phyloP scores from a whole-genome alignment of 805 yeast species.

The Sporopachydermia lactativora region DNA sequence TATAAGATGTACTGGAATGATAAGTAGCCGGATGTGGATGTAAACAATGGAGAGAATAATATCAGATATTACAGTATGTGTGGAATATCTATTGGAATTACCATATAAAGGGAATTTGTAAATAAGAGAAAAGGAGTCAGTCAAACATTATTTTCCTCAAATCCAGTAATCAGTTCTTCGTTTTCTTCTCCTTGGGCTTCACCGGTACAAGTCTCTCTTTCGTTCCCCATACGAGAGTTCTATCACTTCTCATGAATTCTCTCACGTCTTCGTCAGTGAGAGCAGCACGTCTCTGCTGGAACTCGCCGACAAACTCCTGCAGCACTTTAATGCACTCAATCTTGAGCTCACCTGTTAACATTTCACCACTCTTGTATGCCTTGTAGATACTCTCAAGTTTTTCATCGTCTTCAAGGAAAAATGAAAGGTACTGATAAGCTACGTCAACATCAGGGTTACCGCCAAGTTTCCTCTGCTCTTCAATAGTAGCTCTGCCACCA shows the following conservation, averaged over 20 bases:
- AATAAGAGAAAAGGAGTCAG: too few relatives aligned
- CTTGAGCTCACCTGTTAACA: constrained; percentile 90
- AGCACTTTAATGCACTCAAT: constrained; percentile 68
- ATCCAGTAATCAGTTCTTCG: constrained; percentile 12
- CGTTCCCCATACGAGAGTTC: constrained; percentile 61
- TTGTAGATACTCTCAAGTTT: constrained; percentile 47
- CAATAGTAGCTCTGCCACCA: constrained; percentile 80
- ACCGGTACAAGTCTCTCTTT: constrained; percentile 62
- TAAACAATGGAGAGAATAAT: too few relatives aligned
- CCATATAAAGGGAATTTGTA: too few relatives aligned
- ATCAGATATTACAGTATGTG: too few relatives aligned
- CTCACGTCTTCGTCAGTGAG: constrained; percentile 50
- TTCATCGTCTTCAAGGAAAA: constrained; percentile 82
- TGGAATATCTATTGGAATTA: too few relatives aligned
- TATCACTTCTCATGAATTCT: constrained; percentile 65
- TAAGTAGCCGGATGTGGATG: too few relatives aligned
- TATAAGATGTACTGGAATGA: too few relatives aligned
- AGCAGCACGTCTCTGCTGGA: constrained; percentile 64
- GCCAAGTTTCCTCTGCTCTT: constrained; percentile 81
- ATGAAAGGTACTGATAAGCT: constrained; percentile 82
- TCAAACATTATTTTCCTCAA: constrained; percentile 4
- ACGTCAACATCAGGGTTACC: constrained; percentile 95
- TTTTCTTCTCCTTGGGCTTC: constrained; percentile 37
- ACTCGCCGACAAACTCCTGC: constrained; percentile 63
- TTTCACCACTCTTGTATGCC: constrained; percentile 63